phyloP scores from a whole-genome alignment of 2,329 filamentous ascomycete species.

The Curvularia verruculosa region DNA sequence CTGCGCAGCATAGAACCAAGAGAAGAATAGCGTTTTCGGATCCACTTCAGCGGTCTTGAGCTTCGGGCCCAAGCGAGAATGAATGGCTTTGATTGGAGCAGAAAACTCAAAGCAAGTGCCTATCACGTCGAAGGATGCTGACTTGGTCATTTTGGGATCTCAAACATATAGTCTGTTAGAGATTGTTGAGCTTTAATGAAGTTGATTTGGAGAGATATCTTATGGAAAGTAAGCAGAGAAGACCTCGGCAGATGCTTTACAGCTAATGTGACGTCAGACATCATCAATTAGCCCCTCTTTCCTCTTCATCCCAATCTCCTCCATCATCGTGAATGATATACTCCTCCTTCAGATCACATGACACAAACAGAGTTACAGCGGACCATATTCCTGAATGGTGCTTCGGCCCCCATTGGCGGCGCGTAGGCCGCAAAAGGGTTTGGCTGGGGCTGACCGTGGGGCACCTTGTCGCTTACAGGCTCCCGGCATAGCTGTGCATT shows the following conservation, averaged over 20 bases:
- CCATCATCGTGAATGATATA: neutral
- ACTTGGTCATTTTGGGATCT: constrained; percentile 20
- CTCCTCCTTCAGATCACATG: neutral
- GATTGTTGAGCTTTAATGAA: neutral
- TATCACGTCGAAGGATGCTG: constrained; percentile 36
- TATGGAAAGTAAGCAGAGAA: neutral
- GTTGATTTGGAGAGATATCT: neutral
- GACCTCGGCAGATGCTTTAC: neutral
- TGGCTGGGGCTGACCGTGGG: constrained; percentile 1
- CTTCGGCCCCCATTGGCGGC: constrained; percentile 11
- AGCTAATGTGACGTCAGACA: constrained; percentile 15
- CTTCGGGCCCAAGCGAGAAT: constrained; percentile 20
- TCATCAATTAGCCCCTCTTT: neutral
- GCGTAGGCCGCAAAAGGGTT: constrained; percentile 2
- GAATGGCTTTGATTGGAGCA: constrained; percentile 27
- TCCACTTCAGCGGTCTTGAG: constrained; percentile 21
- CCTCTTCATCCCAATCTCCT: neutral
- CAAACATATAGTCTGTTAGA: neutral
- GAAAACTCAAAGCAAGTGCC: constrained; percentile 34
- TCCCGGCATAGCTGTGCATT: constrained; percentile 2
- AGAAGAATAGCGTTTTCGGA: constrained; percentile 34
- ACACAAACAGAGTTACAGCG: neutral
- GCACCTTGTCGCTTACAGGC: constrained; percentile 6
- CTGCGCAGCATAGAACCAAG: constrained; percentile 37
- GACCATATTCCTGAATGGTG: constrained; percentile 3